Evolutionary conservation across 2,329 filamentous ascomycete species (phyloP), one percentile per base, ranked within the genome.

Genomic region (Huntiella bhutanensis): DNA sequence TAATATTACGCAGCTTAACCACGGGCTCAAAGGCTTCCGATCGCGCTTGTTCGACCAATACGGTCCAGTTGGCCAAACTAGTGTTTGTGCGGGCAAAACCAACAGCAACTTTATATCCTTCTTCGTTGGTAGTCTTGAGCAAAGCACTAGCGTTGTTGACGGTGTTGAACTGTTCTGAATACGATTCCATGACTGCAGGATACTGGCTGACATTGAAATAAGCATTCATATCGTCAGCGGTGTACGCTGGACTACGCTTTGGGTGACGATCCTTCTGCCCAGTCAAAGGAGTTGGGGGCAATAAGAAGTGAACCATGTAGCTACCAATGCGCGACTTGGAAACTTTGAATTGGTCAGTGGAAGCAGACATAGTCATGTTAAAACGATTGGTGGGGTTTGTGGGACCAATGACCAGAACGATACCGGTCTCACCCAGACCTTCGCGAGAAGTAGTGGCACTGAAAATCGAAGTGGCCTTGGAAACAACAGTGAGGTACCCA

Each of bases 401-500:
- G 1, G 85, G 80, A 0, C 82, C 82, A 37, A 91, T 62, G 4
- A 92, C 58, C 17, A 92, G 63, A 1, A 82, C 75, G 12, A 78
- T 62, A 4, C 84, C 85, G 0, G 77, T 82, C 0, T 68, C 58
- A 17, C 77, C 82, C 6, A 93, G 57, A 1, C 83, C 84, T 58
- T 86, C 81, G 2, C 67, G 62, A 1, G 79, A 80, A 13, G 64
- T 60, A 19, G 77, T 64, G 1, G 85, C 70, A 39, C 68, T 60
- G n/a, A 76, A 64, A 3, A 91, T 65, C 1, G 80, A 68, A 3
- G 64, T 63, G 1, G 79, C 79, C 47, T 82, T 73, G 47, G 82
- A 71, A n/a, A 93, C 67, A 2, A 88, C 64, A 1, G 85, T 93
- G 64, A 94, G 72, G 65, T 85, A 94, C 1, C 84, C 87, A 4